Conservation (phyloP, 1,284 basidiomycete species). For the Malassezia sympodialis region DNA sequence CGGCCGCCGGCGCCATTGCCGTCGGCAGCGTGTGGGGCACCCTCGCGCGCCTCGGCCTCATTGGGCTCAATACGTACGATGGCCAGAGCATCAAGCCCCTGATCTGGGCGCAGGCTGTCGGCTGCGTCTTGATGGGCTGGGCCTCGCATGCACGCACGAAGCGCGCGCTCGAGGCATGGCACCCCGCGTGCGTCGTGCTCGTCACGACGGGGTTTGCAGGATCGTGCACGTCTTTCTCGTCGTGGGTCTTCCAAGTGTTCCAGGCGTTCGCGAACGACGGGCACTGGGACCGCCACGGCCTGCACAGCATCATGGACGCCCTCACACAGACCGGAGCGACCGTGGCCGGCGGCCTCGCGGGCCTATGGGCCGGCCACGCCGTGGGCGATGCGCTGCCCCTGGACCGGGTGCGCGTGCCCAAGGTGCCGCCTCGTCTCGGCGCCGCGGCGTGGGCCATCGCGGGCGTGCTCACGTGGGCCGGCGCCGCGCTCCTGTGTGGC, state of each 20-base stretch:
- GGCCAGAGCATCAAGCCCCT: slow-evolving; percentile 70
- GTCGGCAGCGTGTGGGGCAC: slow-evolving; percentile 49
- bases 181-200: slow-evolving; percentile 64
- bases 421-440: neutral
- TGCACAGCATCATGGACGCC: slow-evolving; percentile 58
- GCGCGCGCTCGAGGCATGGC: slow-evolving; percentile 25
- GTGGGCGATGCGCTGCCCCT: neutral
- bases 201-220: slow-evolving; percentile 90
- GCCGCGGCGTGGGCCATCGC: neutral
- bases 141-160: slow-evolving; percentile 40
- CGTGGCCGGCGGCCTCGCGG: slow-evolving; percentile 28
- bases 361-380: slow-evolving; percentile 16
- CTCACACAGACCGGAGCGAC: slow-evolving; percentile 38
- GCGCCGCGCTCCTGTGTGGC: slow-evolving; percentile 67
- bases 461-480: slow-evolving; percentile 48
- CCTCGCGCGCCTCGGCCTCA: slow-evolving; percentile 48
- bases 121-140: slow-evolving; percentile 72
- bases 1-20: slow-evolving; percentile 41
- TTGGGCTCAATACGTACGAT: slow-evolving; percentile 55
- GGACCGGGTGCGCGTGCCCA: neutral
- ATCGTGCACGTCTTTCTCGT: slow-evolving; percentile 88
- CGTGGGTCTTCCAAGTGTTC: slow-evolving; percentile 85
- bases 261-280: slow-evolving; percentile 68
- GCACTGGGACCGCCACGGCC: slow-evolving; percentile 57
- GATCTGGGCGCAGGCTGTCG: slow-evolving; percentile 75